Evolutionary conservation across 768 basidiomycete genomes (phyloP).

Genomic region (Mycena maculata): DNA sequence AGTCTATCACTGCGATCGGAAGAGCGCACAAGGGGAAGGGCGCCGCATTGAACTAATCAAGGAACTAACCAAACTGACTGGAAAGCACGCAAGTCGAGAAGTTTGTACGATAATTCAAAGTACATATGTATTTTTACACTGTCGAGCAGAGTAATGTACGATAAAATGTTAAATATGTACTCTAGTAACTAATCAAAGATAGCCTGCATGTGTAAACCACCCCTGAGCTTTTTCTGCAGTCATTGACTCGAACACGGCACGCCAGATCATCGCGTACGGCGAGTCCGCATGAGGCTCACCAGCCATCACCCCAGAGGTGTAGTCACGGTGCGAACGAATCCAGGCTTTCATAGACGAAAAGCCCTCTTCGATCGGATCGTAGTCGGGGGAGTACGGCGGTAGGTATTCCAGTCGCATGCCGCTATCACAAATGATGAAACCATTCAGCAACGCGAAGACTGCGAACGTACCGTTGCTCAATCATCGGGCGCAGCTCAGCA

Average conservation of each 20-base stretch:
- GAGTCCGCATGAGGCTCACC: conserved; percentile 26
- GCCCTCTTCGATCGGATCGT: conserved; percentile 46
- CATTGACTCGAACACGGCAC: conserved; percentile 40
- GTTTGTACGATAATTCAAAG: background rate
- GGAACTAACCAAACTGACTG: no score
- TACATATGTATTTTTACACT: background rate
- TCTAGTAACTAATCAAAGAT: conserved; percentile 25
- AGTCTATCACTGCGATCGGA: background rate
- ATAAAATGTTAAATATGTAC: no score
- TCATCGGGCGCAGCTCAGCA: background rate
- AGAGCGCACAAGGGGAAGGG: conserved; percentile 4
- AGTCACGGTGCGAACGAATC: conserved; percentile 37
- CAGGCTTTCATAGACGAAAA: conserved; percentile 42
- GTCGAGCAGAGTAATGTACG: background rate
- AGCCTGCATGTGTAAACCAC: conserved; percentile 43
- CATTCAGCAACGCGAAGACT: background rate
- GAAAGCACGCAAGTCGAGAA: background rate
- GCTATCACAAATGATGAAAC: conserved; percentile 7
- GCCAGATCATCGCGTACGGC: conserved; percentile 40
- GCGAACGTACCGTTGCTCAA: conserved; percentile 20
- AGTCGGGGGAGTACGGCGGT: conserved; percentile 48
- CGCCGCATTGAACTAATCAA: background rate
- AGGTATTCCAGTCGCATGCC: conserved; percentile 44
- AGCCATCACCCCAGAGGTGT: conserved; percentile 29
- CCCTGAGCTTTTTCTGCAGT: conserved; percentile 40